These are phyloP conservation scores for Metschnikowia santaceciliae DNA, from an alignment of 805 yeast genomes.

Conservation along the genomic window DNA sequence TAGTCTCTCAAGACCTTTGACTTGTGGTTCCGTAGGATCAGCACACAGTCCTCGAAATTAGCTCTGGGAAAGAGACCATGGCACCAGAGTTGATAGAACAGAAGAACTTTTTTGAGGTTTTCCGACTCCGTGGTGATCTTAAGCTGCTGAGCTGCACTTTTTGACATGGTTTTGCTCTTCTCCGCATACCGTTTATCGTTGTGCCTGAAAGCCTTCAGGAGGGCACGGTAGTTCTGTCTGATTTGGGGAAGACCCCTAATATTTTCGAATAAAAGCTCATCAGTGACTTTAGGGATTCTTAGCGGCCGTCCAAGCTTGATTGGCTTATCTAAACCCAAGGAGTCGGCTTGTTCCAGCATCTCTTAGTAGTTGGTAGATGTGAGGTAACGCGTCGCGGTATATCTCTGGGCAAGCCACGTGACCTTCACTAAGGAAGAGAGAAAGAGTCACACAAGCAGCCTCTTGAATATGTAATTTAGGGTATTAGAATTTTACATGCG, in stretches of 20 bases:
- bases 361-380: neutral
- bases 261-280: constrained; percentile 33
- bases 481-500: too few relatives aligned
- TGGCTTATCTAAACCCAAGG: constrained; percentile 34
- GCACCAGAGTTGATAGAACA: constrained; percentile 45
- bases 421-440: neutral
- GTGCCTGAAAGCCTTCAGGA: constrained; percentile 23
- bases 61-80: constrained; percentile 29
- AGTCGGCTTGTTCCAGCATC: constrained; percentile 17
- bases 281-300: constrained; percentile 36
- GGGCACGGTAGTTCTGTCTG: constrained; percentile 26
- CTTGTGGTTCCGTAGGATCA: constrained; percentile 14
- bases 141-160: constrained; percentile 15
- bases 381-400: constrained; percentile 3
- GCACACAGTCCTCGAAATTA: constrained; percentile 16
- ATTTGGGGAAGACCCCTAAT: constrained; percentile 33
- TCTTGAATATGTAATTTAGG: too few relatives aligned
- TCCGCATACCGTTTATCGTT: constrained; percentile 21
- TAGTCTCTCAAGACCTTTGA: constrained; percentile 12
- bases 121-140: constrained; percentile 31
- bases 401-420: neutral
- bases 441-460: too few relatives aligned
- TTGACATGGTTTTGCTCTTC: constrained; percentile 16
- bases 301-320: constrained; percentile 30
- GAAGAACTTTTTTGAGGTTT: constrained; percentile 33